phyloP scores from a whole-genome alignment of 2,329 filamentous ascomycete genomes.

The Trichoderma atrobrunneum region DNA sequence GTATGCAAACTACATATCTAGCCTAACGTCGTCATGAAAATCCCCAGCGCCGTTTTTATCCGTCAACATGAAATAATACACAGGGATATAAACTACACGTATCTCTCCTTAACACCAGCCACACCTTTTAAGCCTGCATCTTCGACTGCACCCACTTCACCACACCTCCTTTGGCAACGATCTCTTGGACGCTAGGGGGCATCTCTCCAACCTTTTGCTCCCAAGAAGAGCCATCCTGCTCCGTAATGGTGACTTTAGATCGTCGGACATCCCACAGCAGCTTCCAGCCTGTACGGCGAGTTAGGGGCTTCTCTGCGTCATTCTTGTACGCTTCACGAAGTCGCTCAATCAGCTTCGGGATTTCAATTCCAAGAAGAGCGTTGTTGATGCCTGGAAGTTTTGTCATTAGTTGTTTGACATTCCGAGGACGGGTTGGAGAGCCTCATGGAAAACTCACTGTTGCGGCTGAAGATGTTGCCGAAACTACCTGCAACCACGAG shows the following conservation, averaged over 20 bases:
- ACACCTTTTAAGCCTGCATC: constrained; percentile 40
- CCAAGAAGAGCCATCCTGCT: constrained; percentile 69
- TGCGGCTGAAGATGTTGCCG: constrained; percentile 77
- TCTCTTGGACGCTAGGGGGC: constrained; percentile 82
- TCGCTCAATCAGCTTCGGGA: constrained; percentile 63
- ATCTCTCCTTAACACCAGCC: neutral
- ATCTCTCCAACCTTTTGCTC: constrained; percentile 78
- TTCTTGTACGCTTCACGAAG: constrained; percentile 60
- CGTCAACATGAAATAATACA: neutral
- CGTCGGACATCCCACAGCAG: constrained; percentile 76
- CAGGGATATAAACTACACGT: neutral
- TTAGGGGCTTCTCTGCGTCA: constrained; percentile 53
- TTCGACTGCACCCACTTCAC: constrained; percentile 79
- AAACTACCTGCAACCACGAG: constrained; percentile 80
- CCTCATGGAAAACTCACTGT: constrained; percentile 36
- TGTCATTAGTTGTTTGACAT: neutral
- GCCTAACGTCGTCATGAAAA: neutral
- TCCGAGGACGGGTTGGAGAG: neutral
- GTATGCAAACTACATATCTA: too few species aligned
- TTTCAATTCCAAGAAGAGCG: constrained; percentile 68
- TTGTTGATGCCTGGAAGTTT: constrained; percentile 62
- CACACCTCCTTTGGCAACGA: constrained; percentile 68
- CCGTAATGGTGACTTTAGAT: constrained; percentile 67
- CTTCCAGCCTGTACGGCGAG: constrained; percentile 77
- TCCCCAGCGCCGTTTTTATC: neutral